phyloP scores from a whole-genome alignment of 495 filamentous ascomycete species.

The Neurospora terricola region DNA sequence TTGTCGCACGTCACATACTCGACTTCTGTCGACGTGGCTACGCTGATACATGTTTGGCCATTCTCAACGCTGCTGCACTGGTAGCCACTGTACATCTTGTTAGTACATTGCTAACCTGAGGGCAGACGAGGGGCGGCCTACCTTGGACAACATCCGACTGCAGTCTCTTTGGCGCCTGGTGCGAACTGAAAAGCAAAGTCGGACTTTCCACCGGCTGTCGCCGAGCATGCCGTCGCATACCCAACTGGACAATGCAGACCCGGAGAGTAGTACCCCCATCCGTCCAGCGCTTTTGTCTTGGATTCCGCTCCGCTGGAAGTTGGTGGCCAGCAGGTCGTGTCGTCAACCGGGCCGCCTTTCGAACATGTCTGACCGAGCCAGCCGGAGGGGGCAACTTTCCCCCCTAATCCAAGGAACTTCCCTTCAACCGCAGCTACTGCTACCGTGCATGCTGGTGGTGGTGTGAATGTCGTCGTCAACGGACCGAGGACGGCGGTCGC shows the following conservation, averaged over 20 bases:
- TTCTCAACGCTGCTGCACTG: slow-evolving; percentile 21
- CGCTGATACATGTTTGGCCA: slow-evolving; percentile 23
- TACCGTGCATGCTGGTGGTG: slow-evolving; percentile 21
- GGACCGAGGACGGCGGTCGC: slow-evolving; percentile 25
- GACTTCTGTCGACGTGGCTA: slow-evolving; percentile 18
- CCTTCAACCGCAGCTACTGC: slow-evolving; percentile 13
- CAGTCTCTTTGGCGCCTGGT: slow-evolving; percentile 22
- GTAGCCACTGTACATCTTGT: slow-evolving; percentile 16
- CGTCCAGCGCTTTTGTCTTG: slow-evolving; percentile 8
- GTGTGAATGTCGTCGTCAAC: slow-evolving; percentile 26
- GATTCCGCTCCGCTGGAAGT: slow-evolving; percentile 11
- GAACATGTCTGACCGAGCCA: slow-evolving; percentile 17
- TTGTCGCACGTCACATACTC: slow-evolving; percentile 21
- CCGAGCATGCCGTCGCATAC: slow-evolving; percentile 26
- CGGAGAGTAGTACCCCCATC: slow-evolving; percentile 27
- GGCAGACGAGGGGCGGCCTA: slow-evolving; percentile 3
- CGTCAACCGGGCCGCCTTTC: slow-evolving; percentile 11
- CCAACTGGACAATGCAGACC: slow-evolving; percentile 24
- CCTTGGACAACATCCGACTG: slow-evolving; percentile 28
- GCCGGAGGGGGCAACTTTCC: slow-evolving; percentile 6
- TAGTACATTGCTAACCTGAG: background rate
- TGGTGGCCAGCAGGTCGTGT: slow-evolving; percentile 24
- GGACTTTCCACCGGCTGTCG: slow-evolving; percentile 18
- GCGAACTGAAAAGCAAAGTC: slow-evolving; percentile 24
- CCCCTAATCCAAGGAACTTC: slow-evolving; percentile 11